phyloP scores from a whole-genome alignment of 768 basidiomycete species.

The Tephrocybe sp. region DNA sequence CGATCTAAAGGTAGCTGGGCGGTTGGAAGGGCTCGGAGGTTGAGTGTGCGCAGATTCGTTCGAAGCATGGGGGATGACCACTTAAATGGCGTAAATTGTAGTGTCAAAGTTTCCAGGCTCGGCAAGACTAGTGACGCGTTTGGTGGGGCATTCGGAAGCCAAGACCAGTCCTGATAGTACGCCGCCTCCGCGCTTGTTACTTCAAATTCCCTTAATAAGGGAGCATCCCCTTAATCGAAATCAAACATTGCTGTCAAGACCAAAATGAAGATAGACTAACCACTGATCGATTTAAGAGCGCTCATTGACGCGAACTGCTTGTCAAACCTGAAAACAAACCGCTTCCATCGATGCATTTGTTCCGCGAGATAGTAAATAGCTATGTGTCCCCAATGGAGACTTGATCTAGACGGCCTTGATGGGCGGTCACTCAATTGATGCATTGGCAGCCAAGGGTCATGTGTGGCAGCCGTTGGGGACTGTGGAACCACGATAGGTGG shows the following conservation, averaged over 20 bases:
- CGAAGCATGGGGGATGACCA: constrained; percentile 76
- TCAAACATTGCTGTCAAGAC: too few species aligned
- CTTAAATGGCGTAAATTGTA: constrained; percentile 75
- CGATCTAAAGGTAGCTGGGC: constrained; percentile 66
- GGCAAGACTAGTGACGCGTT: constrained; percentile 37
- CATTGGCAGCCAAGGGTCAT: constrained; percentile 38
- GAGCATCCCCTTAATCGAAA: constrained; percentile 57
- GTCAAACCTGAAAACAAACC: constrained; percentile 80
- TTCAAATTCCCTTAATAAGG: constrained; percentile 73
- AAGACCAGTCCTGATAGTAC: constrained; percentile 68
- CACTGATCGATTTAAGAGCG: constrained; percentile 71
- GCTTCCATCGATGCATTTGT: constrained; percentile 81
- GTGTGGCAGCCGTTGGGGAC: constrained; percentile 31
- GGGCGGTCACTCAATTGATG: constrained; percentile 24
- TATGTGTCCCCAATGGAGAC: constrained; percentile 78
- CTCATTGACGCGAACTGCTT: constrained; percentile 72
- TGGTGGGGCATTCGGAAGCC: constrained; percentile 60
- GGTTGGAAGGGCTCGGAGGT: constrained; percentile 64
- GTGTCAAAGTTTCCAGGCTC: constrained; percentile 54
- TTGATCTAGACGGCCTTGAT: constrained; percentile 37
- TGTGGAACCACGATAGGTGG: constrained; percentile 49
- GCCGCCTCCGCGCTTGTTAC: constrained; percentile 69
- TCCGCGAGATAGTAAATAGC: constrained; percentile 77
- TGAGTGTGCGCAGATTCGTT: constrained; percentile 55
- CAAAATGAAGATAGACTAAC: constrained; percentile 36